These are phyloP conservation scores for Backusella tuberculispora DNA, from an alignment of 192 early-diverging fungal genomes.

Conservation along the genomic window DNA sequence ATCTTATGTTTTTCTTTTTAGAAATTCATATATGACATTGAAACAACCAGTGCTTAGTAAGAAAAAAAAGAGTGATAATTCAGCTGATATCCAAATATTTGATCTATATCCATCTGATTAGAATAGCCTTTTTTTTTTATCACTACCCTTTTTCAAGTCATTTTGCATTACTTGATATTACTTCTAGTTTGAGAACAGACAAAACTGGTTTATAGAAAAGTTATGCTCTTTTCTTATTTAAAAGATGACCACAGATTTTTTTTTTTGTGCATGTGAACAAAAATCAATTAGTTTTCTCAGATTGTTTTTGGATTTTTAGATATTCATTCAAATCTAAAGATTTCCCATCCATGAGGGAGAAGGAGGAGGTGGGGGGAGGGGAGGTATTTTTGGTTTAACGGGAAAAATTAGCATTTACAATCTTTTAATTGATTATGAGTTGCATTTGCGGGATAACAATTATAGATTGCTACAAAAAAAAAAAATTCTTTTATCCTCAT, in stretches of 20 bases:
- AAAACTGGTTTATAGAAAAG: not conserved
- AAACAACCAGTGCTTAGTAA: not conserved
- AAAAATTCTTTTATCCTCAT: not conserved
- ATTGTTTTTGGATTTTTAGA: not conserved
- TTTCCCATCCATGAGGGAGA: slow-evolving; percentile 1
- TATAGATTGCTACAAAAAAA: not conserved
- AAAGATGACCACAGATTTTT: slow-evolving; percentile 9
- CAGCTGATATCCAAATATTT: slow-evolving; percentile 15
- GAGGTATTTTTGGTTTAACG: not conserved
- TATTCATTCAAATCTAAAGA: not conserved
- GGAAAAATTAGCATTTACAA: slow-evolving; percentile 1
- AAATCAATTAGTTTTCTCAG: slow-evolving; percentile 7
- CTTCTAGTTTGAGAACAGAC: not conserved
- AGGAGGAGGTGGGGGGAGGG: not conserved
- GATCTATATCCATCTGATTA: not conserved
- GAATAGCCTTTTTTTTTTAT: not conserved
- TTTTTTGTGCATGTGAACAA: slow-evolving; percentile 12
- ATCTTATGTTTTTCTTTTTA: not conserved
- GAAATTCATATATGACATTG: not conserved
- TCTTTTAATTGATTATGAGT: not conserved
- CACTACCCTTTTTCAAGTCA: not conserved
- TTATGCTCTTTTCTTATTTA: not conserved
- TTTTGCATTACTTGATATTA: not conserved
- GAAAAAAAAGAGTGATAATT: not conserved
- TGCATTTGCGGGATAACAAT: not conserved